phyloP scores from a whole-genome alignment of 2,329 filamentous ascomycete species.

The Colletotrichum tofieldiae region DNA sequence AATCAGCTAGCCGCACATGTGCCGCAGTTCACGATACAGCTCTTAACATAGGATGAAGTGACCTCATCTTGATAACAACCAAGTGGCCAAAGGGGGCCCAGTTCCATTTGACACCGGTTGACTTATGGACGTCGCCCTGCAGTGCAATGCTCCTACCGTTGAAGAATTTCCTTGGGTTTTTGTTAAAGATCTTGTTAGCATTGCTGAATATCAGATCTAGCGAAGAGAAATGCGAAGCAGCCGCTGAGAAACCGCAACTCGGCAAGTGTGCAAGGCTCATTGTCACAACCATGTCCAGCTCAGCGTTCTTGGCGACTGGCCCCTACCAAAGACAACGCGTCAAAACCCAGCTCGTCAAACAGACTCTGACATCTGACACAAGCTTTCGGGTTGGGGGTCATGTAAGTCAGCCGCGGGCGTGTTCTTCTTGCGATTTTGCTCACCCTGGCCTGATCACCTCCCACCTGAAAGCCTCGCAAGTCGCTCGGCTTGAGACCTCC shows the following conservation, averaged over 20 bases:
- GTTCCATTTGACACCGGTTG: no score
- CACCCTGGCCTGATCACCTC: neutral
- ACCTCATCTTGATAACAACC: neutral
- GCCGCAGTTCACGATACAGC: neutral
- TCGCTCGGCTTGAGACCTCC: conserved; percentile 23
- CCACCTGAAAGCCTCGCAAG: conserved; percentile 5
- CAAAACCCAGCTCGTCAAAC: neutral
- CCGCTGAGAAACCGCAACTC: neutral
- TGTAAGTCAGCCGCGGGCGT: neutral
- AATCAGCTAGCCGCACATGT: neutral
- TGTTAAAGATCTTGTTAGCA: no score
- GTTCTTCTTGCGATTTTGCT: neutral
- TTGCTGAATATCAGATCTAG: neutral
- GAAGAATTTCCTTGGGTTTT: neutral
- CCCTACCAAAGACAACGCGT: neutral
- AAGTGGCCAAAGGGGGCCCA: neutral
- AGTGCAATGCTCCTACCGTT: neutral
- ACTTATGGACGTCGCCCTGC: fast-evolving
- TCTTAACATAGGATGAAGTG: no score
- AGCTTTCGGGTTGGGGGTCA: neutral
- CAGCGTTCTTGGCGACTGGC: neutral
- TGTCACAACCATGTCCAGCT: neutral
- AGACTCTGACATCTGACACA: conserved; percentile 7
- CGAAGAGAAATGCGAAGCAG: neutral
- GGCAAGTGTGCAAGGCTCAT: neutral